Evolutionary conservation across 2,329 filamentous ascomycete species (phyloP).

Genomic region (Neofusicoccum parvum): DNA sequence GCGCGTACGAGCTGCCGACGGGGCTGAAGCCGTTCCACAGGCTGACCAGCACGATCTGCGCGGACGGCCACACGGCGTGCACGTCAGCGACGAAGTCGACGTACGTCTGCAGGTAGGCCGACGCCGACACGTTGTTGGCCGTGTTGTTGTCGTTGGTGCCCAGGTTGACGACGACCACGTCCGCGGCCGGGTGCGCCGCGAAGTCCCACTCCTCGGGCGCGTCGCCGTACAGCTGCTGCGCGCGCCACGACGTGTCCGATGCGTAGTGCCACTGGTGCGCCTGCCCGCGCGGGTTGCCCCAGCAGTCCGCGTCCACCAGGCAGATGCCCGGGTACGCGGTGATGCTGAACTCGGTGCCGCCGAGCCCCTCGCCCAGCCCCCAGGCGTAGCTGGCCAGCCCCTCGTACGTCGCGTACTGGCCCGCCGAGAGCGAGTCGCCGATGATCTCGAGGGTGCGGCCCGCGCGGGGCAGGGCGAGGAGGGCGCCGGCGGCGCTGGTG

Average conservation of each 20-base stretch:
- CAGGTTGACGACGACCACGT: conserved; percentile 50
- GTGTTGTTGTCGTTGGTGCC: conserved; percentile 51
- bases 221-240: conserved; percentile 44
- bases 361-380: conserved; percentile 58
- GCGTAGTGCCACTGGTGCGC: conserved; percentile 62
- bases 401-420: conserved; percentile 62
- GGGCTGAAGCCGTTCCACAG: conserved; percentile 59
- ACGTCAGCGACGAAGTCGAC: conserved; percentile 45
- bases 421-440: conserved; percentile 54
- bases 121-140: conserved; percentile 43
- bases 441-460: conserved; percentile 47
- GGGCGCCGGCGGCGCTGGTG: conserved; percentile 49
- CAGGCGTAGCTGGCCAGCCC: conserved; percentile 60
- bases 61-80: conserved; percentile 44
- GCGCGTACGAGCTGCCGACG: conserved; percentile 53
- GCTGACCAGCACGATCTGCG: conserved; percentile 48
- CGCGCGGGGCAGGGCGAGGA: conserved; percentile 48
- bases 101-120: conserved; percentile 44
- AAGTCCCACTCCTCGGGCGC: conserved; percentile 41
- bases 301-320: conserved; percentile 58
- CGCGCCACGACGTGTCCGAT: conserved; percentile 56
- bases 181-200: conserved; percentile 35
- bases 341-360: conserved; percentile 60
- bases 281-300: conserved; percentile 46
- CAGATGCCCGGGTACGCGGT: conserved; percentile 63